Evolutionary conservation across 345 rosid species (phyloP).

Genomic region (Ricinus communis): DNA sequence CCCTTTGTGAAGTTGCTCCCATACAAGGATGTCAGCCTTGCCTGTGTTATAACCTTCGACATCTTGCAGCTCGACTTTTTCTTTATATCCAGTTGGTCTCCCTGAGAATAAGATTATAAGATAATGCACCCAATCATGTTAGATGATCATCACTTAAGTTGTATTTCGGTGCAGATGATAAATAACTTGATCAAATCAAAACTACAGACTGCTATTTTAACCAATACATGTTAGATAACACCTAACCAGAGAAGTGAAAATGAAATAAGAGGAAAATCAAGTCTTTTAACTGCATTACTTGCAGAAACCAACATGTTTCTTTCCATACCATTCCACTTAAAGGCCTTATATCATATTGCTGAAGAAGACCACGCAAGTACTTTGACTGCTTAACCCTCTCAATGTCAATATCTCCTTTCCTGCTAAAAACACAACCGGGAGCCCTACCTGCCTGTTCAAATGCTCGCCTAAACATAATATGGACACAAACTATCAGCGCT

Average conservation of each 20-base stretch:
- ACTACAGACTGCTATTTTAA: not conserved
- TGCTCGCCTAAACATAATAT: constrained; percentile 49
- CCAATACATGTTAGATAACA: not conserved
- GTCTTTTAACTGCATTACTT: not conserved
- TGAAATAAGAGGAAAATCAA: constrained; percentile 7
- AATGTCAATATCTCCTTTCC: constrained; percentile 45
- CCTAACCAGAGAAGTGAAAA: not conserved
- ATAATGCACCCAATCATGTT: constrained; percentile 2
- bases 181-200: not conserved
- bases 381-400: constrained; percentile 74
- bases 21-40: constrained; percentile 67
- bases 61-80: constrained; percentile 42
- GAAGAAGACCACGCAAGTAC: constrained; percentile 47
- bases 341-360: constrained; percentile 45
- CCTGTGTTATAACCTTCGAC: constrained; percentile 50
- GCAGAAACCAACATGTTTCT: constrained; percentile 11
- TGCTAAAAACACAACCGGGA: constrained; percentile 56
- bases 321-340: constrained; percentile 41
- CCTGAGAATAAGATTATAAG: constrained; percentile 42
- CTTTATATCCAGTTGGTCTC: constrained; percentile 37
- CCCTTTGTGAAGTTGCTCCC: constrained; percentile 55
- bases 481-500: constrained; percentile 21
- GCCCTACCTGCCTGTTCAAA: constrained; percentile 71
- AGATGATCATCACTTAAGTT: not conserved
- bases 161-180: not conserved